Evolutionary conservation across 2,329 filamentous ascomycete genomes (phyloP), one percentile per base, ranked within the genome.

Genomic region (Rhinocladiella mackenziei): DNA sequence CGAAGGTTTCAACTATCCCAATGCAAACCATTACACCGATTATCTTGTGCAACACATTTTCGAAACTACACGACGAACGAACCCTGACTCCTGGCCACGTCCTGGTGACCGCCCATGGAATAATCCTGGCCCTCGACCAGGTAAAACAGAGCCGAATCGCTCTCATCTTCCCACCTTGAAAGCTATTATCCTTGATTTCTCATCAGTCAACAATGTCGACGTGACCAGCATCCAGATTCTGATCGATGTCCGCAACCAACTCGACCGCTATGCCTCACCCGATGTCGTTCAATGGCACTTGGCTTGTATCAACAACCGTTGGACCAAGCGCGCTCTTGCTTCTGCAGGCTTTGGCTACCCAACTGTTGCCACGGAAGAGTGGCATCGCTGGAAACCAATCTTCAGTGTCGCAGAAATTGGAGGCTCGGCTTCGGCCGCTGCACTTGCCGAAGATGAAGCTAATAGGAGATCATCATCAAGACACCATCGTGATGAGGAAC

Each of bases 1-100:
- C 0, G 91, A 97, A 68, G 87, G 89, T 31, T 95, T 94, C 74
- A 94, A 92, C 67, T 98, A 97, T 60, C 88, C 91, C 48, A 98
- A 95, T 57, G 89, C 89, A 14, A 87, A 87, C 59, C 83, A 87
- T 62, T 89, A 94, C 53, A 78, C 95, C 44, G 89, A 96, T 59
- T 79, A 87, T 59, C 73, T 94, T 38, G 78, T 80, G 2, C 67
- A 75, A 2, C 78, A 81, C 55, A 79, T 94, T 34, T 83, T 84
- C 55, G 64, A 73, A 31, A 69, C 82, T 48, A 94, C 89, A 2
- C 81, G 84, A 26, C 83, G 87, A 22, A 94, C 87, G 1, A 86
- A 85, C 53, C 71, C 80, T 0, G 71, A 84, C 44, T 70, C 75
- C 1, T 94, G 81, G 58, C 65, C 71, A 3, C 74, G 75, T 2